Conservation (phyloP, 2,329 filamentous ascomycete species). For the Neonectria magnoliae region DNA sequence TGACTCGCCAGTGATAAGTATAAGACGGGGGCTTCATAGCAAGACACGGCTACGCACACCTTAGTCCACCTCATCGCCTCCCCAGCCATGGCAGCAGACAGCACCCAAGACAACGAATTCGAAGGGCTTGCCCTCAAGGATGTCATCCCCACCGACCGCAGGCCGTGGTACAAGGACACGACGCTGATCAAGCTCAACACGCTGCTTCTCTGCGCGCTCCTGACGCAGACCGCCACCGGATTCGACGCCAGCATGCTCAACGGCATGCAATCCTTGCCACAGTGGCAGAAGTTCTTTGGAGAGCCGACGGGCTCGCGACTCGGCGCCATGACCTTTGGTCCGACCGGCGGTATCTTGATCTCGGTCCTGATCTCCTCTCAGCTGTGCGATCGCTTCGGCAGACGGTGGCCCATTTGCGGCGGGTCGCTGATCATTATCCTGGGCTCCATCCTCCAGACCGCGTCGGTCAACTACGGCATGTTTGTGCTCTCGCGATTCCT, state of each 20-base stretch:
- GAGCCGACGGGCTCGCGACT: constrained; percentile 43
- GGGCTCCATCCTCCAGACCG: constrained; percentile 43
- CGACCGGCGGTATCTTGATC: constrained; percentile 38
- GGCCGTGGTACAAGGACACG: constrained; percentile 36
- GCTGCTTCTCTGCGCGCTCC: constrained; percentile 44
- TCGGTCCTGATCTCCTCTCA: constrained; percentile 41
- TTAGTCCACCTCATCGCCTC: background rate
- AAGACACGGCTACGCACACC: background rate
- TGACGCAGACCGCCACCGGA: constrained; percentile 46
- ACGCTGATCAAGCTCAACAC: constrained; percentile 46
- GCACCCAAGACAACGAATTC: constrained; percentile 30
- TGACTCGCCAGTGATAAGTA: background rate
- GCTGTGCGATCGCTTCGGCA: constrained; percentile 42
- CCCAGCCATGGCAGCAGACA: constrained; percentile 5
- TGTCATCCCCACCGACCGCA: constrained; percentile 35
- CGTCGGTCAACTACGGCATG: constrained; percentile 45
- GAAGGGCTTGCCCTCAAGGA: constrained; percentile 39
- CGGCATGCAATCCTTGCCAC: constrained; percentile 45
- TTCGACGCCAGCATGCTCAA: constrained; percentile 49
- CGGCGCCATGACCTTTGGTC: constrained; percentile 44
- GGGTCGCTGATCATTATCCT: constrained; percentile 44
- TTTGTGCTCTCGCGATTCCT: constrained; percentile 49
- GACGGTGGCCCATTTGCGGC: constrained; percentile 40
- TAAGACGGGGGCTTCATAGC: background rate
- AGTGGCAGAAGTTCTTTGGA: constrained; percentile 45